Percentiles rank a stretch among this genome's conserved stretches.
phyloP scores from a whole-genome alignment of 2,329 filamentous ascomycete species.

The Claviceps cyperi region DNA sequence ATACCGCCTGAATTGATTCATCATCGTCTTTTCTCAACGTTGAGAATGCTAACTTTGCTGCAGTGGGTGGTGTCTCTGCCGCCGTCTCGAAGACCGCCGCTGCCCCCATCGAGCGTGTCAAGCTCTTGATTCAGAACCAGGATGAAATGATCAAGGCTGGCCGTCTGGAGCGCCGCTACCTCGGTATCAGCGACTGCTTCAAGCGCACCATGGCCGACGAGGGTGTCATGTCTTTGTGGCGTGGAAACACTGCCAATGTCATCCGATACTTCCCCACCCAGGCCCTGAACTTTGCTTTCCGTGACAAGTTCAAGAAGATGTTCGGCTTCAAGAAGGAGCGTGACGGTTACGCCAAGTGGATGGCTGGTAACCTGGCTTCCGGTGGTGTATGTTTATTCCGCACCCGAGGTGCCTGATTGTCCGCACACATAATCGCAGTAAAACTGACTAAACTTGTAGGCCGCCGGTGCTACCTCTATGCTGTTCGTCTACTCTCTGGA shows the following conservation, averaged over 20 bases:
- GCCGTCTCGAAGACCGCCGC: constrained; percentile 99
- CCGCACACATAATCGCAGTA: not conserved
- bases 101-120: constrained; percentile 99
- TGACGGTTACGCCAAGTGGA: constrained; percentile 98
- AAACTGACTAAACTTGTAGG: constrained; percentile 28
- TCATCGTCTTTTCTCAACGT: constrained; percentile 1
- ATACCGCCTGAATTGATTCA: not conserved
- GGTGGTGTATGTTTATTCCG: constrained; percentile 68
- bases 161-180: constrained; percentile 96
- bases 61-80: constrained; percentile 99
- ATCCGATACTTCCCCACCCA: constrained; percentile 99
- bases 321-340: constrained; percentile 99
- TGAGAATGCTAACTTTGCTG: constrained; percentile 12
- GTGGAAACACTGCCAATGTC: constrained; percentile 99
- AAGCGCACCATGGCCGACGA: constrained; percentile 75
- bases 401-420: not conserved
- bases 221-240: constrained; percentile 92
- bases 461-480: constrained; percentile 98
- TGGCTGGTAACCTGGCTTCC: constrained; percentile 98
- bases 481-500: constrained; percentile 99
- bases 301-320: constrained; percentile 99
- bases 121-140: constrained; percentile 99
- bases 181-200: constrained; percentile 92
- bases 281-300: constrained; percentile 99
- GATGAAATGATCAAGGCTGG: constrained; percentile 99